These are phyloP conservation scores for Fusarium longipes DNA, from an alignment of 2,329 filamentous ascomycete genomes.

Conservation along the genomic window DNA sequence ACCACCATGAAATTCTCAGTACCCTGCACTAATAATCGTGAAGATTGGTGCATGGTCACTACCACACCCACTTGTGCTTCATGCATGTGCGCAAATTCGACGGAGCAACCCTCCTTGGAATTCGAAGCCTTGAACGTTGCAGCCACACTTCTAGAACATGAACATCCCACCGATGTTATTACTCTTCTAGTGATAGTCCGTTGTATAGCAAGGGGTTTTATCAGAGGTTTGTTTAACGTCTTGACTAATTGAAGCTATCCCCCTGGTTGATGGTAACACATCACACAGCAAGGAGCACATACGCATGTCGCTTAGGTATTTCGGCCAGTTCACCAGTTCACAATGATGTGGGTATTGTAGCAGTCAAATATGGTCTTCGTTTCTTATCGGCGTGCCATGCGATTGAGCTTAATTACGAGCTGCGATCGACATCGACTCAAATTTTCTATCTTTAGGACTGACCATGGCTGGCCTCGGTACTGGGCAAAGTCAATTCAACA, in stretches of 20 bases:
- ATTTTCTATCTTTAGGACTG: constrained; percentile 24
- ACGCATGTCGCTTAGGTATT: constrained; percentile 1
- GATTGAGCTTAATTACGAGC: neutral
- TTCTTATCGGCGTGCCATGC: neutral
- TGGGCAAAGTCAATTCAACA: constrained; percentile 36
- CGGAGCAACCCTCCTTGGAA: constrained; percentile 21
- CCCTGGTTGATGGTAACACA: constrained; percentile 18
- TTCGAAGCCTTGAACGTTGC: constrained; percentile 24
- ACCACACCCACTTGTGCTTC: constrained; percentile 17
- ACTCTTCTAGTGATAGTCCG: constrained; percentile 10
- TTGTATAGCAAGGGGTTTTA: constrained; percentile 2
- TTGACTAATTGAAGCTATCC: constrained; percentile 15
- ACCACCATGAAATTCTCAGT: constrained; percentile 11
- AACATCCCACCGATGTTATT: constrained; percentile 7
- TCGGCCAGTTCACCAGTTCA: neutral
- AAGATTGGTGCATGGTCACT: constrained; percentile 13
- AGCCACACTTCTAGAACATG: constrained; percentile 41
- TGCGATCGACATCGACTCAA: constrained; percentile 10
- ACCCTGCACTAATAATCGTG: constrained; percentile 15
- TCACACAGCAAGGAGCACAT: constrained; percentile 14
- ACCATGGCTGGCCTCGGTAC: constrained; percentile 20
- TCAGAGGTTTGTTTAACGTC: constrained; percentile 12
- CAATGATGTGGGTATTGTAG: neutral
- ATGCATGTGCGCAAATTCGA: constrained; percentile 23
- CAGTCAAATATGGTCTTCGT: neutral